Conservation (phyloP, 2,329 filamentous ascomycete genomes). For the Pseudogymnoascus destructans region DNA sequence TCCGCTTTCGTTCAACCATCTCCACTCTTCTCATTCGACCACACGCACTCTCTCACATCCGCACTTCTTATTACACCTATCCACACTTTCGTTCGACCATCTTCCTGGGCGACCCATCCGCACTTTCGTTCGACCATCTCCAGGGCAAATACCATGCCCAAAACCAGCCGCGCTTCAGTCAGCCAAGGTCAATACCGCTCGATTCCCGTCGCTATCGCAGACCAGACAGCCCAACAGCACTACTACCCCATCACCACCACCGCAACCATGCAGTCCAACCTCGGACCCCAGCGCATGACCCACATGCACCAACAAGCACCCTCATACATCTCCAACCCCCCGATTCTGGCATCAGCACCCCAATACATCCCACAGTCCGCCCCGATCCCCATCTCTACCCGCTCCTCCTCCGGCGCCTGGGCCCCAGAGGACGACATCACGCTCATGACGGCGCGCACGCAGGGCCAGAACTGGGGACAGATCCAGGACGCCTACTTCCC, state of each 20-base stretch:
- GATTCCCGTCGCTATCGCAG: constrained; percentile 15
- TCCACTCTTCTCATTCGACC: constrained; percentile 1
- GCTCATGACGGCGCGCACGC: constrained; percentile 56
- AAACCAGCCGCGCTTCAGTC: constrained; percentile 16
- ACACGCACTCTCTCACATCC: constrained; percentile 9
- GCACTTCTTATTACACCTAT: constrained; percentile 9
- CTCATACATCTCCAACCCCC: constrained; percentile 11
- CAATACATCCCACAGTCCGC: constrained; percentile 11
- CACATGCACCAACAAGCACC: constrained; percentile 11
- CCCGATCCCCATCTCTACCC: constrained; percentile 20
- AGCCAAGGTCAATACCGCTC: constrained; percentile 21
- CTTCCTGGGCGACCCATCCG: constrained; percentile 11
- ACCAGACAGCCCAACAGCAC: constrained; percentile 15
- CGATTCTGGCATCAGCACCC: constrained; percentile 11
- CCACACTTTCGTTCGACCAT: constrained; percentile 7
- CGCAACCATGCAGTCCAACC: constrained; percentile 16
- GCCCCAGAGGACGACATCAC: constrained; percentile 59
- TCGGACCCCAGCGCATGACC: constrained; percentile 12
- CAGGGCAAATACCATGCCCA: constrained; percentile 20
- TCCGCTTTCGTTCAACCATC: constrained; percentile 11
- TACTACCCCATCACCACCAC: constrained; percentile 12
- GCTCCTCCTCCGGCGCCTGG: constrained; percentile 56
- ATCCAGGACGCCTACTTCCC: constrained; percentile 68
- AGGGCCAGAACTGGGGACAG: constrained; percentile 71
- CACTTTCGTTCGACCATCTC: constrained; percentile 8